Base-by-base conservation (phyloP, 73 alveolate genomes). In the Paramecium primaurelia region DNA sequence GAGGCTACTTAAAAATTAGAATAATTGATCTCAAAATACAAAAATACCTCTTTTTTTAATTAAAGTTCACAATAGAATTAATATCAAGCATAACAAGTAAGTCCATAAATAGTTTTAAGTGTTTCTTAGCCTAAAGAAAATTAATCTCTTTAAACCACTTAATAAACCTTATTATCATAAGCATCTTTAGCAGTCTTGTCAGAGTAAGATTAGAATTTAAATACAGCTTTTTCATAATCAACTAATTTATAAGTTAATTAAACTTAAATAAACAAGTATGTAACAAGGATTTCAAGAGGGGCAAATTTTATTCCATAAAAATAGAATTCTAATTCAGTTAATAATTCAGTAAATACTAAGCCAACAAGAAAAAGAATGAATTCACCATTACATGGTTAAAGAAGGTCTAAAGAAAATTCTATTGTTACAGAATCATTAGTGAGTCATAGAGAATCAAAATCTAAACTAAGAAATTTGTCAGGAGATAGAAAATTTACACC, bases 361-460 rank as follows among this genome's bases (percentile, higher is more conserved):
- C 59, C 58, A 16, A 73, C 12, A 4, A 80, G 91, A 49, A 80
- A 80, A 49, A 42, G 91, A 80, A 80, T 80, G 91, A 80, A 80
- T 36, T 80, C 91, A 0, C 91, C 91, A 3, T 25, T 80, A 26
- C 75, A 80, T 49, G 58, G 32, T 25, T 44, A 40, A 45, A 80
- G 91, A 80, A 42, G 51, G n/a, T 80, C 58, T 8, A 80, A 80
- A n/a, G 91, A 80, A 80, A 80, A 80, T 47, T 25, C 71, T n/a
- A 38, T 42, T 16, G 60, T 75, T 37, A 37, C 88, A 6, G 71
- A 45, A 44, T 44, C 87, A 73, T 22, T 73, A 8, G 58, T 73
- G 8, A 73, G 87, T 37, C 59, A 34, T 3, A 73, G 87, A 20
- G 87, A 80, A 42, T 26, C 91, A n/a, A 45, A 47, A 80, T 40